These are phyloP conservation scores for Penicillium herquei DNA, from an alignment of 495 filamentous ascomycete species.

Conservation along the genomic window DNA sequence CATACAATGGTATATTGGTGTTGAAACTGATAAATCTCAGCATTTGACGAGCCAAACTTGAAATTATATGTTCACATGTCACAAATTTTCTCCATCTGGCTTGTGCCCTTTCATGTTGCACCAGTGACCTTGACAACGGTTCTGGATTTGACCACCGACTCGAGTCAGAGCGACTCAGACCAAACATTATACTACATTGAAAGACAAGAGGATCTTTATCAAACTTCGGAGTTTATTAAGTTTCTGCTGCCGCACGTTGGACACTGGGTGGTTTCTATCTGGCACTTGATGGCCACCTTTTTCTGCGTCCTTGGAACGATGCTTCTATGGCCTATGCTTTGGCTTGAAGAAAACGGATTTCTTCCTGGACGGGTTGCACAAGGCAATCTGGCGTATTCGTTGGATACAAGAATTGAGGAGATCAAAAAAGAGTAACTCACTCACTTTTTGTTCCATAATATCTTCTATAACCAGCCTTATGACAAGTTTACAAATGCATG, in stretches of 20 bases:
- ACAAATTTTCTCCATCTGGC: slow-evolving; percentile 74
- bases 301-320: slow-evolving; percentile 59
- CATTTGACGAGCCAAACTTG: slow-evolving; percentile 62
- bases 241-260: slow-evolving; percentile 52
- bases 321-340: slow-evolving; percentile 52
- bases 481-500: not conserved
- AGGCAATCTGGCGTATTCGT: slow-evolving; percentile 29
- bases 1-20: no score
- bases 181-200: slow-evolving; percentile 62
- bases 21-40: slow-evolving; percentile 32
- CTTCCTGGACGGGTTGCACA: slow-evolving; percentile 21
- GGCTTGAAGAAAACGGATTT: slow-evolving; percentile 42
- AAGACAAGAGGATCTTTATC: slow-evolving; percentile 80
- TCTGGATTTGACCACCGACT: slow-evolving; percentile 53
- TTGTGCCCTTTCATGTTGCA: slow-evolving; percentile 69
- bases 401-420: slow-evolving; percentile 25
- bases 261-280: slow-evolving; percentile 47
- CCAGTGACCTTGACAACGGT: slow-evolving; percentile 70
- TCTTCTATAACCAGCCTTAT: no score
- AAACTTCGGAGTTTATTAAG: slow-evolving; percentile 72
- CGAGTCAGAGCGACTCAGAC: slow-evolving; percentile 18
- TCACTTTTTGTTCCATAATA: not conserved
- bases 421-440: slow-evolving; percentile 21
- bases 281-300: slow-evolving; percentile 61
- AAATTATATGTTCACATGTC: slow-evolving; percentile 67